Base-by-base conservation (phyloP, 192 early-diverging fungal species). In the Entophlyctis luteolus region DNA sequence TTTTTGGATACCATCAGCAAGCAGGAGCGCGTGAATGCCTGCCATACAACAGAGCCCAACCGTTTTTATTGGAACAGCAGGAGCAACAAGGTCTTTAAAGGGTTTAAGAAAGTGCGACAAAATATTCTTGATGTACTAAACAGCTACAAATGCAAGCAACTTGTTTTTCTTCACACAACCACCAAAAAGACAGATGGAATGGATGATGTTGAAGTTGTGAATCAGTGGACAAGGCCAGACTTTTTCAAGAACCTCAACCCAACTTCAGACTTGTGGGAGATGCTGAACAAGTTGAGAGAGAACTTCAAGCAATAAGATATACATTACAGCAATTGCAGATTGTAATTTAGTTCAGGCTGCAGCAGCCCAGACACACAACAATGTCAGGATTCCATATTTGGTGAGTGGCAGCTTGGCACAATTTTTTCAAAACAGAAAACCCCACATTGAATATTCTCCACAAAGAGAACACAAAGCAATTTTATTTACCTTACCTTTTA, bases 41-140 rank as follows among this genome's bases (percentile, higher is more conserved):
- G 70, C 48, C 47, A 73, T 48, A 73, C 72, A 18, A 73, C 70
- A 48, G 55, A 73, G 46, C 67, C 69, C 20, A n/a, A 73, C 18
- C 46, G 18, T 28, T 73, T 73, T 37, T 73, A 73, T 50, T 67
- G 72, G 33, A 73, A 72, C 23, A 37, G 59, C 36, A 52, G 65
- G 2, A 55, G 20, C 8, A 16, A 22, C 14, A 31, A 16, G 3
- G 45, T 65, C 4, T 35, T 73, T 10, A 32, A 27, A 65, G 57
- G 59, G 22, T 73, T 66, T 73, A 59, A 73, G 58, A 33, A 16
- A 39, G 4, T 27, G 23, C 4, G 52, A 32, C n/a, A 31, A 37
- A 12, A 46, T 23, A 34, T 73, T 23, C 68, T 36, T 47, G 37
- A 67, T 23, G 32, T 25, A 4, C 35, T 73, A 33, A 32, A 35